These are phyloP conservation scores for Vickermania spadyakhi DNA, from an alignment of 208 protist species.

Conservation along the genomic window DNA sequence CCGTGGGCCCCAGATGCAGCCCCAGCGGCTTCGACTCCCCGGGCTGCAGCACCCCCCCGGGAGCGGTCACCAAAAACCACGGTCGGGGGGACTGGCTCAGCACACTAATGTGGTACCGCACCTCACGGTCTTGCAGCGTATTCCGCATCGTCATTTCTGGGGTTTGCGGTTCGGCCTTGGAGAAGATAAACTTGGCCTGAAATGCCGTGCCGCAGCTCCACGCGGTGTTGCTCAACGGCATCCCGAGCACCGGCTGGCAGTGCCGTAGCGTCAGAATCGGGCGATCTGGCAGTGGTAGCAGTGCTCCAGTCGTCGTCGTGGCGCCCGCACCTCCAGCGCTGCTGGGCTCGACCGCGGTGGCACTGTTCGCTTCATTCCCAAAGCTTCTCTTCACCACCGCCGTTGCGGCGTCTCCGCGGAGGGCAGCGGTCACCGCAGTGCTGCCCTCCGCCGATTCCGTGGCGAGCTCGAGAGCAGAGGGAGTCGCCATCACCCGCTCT, in stretches of 20 bases:
- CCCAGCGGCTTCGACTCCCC: conserved; percentile 65
- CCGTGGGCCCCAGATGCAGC: conserved; percentile 55
- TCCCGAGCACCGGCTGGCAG: conserved; percentile 29
- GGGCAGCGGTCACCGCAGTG: not conserved
- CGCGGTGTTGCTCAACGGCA: conserved; percentile 58
- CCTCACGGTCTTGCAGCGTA: conserved; percentile 25
- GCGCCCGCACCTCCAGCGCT: not conserved
- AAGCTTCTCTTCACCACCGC: not conserved
- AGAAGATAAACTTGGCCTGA: conserved; percentile 43
- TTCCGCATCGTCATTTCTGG: conserved; percentile 65
- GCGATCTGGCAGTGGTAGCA: conserved; percentile 5
- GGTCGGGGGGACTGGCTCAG: conserved; percentile 68
- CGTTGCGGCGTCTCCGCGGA: not conserved
- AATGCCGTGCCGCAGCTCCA: conserved; percentile 46
- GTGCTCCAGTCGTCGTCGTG: not conserved
- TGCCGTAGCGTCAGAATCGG: conserved; percentile 4
- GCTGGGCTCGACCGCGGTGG: not conserved
- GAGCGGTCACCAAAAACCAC: conserved; percentile 57
- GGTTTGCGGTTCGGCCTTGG: conserved; percentile 50
- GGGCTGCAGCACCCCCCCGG: conserved; percentile 30
- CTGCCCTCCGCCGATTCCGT: not conserved
- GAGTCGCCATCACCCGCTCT: not conserved
- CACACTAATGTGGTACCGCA: conserved; percentile 63
- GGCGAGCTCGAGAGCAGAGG: not conserved
- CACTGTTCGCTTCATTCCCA: conserved; percentile 10